A percentile compares a stretch with the other conserved stretches of the same genome.
phyloP scores from a whole-genome alignment of 495 filamentous ascomycete species.

The Bathelium albidoporum region DNA sequence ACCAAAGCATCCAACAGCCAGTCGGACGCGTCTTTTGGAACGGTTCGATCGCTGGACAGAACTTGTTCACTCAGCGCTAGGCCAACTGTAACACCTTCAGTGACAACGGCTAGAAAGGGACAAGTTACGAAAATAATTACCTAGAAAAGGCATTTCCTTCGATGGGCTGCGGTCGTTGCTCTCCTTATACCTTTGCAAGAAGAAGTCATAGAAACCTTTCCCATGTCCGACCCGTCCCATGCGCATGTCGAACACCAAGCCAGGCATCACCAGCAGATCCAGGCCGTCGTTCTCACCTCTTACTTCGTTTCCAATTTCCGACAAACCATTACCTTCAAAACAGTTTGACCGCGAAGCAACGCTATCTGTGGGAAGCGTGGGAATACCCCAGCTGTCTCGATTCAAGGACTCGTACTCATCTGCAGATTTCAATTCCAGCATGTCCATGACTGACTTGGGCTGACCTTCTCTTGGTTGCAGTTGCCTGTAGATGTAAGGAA shows the following conservation, averaged over 20 bases:
- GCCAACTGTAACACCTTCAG: slow-evolving; percentile 45
- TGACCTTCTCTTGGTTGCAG: slow-evolving; percentile 22
- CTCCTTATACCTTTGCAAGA: slow-evolving; percentile 57
- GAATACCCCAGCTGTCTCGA: slow-evolving; percentile 86
- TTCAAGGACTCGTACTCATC: slow-evolving; percentile 66
- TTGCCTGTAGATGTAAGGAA: slow-evolving; percentile 65
- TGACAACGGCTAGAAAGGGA: not conserved
- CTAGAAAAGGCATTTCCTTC: slow-evolving; percentile 52
- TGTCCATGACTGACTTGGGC: slow-evolving; percentile 69
- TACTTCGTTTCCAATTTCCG: slow-evolving; percentile 14
- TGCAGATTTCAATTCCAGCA: slow-evolving; percentile 66
- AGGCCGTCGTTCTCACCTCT: slow-evolving; percentile 38
- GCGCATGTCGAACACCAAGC: slow-evolving; percentile 75
- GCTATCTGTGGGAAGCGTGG: slow-evolving; percentile 55
- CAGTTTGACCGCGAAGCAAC: slow-evolving; percentile 55
- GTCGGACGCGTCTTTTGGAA: slow-evolving; percentile 60
- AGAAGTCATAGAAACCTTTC: slow-evolving; percentile 94
- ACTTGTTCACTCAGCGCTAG: slow-evolving; percentile 83
- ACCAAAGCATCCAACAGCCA: slow-evolving; percentile 58
- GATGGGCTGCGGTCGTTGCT: slow-evolving; percentile 25
- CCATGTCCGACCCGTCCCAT: slow-evolving; percentile 82
- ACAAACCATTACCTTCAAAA: slow-evolving; percentile 45
- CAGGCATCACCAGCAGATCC: slow-evolving; percentile 85
- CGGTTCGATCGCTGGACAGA: slow-evolving; percentile 45
- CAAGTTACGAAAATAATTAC: slow-evolving; percentile 32